A percentile compares a stretch with the other conserved stretches of the same genome.
These are phyloP conservation scores for Stereocaulon alpinum DNA, from an alignment of 495 filamentous ascomycete genomes.

Conservation along the genomic window DNA sequence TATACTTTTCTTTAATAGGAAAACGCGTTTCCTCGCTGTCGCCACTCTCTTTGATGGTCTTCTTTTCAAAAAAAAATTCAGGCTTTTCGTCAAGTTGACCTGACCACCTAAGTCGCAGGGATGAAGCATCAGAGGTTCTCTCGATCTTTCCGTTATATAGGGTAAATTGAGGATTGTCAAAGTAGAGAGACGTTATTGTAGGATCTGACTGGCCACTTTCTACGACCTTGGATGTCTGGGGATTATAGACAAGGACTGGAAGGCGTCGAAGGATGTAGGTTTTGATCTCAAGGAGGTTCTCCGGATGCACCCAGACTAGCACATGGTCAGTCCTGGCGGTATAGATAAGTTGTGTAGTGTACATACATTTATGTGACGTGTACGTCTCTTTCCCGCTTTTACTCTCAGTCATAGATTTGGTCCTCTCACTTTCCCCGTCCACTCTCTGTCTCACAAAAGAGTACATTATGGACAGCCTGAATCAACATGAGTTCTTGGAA, in stretches of 20 bases:
- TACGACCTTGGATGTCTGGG: slow-evolving; percentile 66
- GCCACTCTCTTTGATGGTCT: slow-evolving; percentile 66
- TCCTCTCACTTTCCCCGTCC: slow-evolving; percentile 41
- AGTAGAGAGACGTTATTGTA: slow-evolving; percentile 89
- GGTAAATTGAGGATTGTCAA: slow-evolving; percentile 75
- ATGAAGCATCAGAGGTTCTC: slow-evolving; percentile 64
- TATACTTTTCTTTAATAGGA: slow-evolving; percentile 84
- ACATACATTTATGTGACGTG: slow-evolving; percentile 76
- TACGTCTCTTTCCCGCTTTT: slow-evolving; percentile 54
- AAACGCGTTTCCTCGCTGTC: slow-evolving; percentile 67
- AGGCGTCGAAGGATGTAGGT: slow-evolving; percentile 84
- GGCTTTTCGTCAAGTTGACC: slow-evolving; percentile 70
- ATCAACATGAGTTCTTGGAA: background rate
- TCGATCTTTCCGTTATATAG: slow-evolving; percentile 80
- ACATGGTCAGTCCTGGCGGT: slow-evolving; percentile 33
- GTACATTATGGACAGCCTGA: slow-evolving; percentile 80
- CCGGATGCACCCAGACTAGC: slow-evolving; percentile 83
- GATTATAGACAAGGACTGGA: slow-evolving; percentile 86
- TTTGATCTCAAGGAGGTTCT: slow-evolving; percentile 93
- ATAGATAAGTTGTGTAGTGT: slow-evolving; percentile 49
- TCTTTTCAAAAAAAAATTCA: slow-evolving; percentile 78
- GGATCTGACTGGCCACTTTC: slow-evolving; percentile 71
- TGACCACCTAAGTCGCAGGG: slow-evolving; percentile 83
- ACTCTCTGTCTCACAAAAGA: slow-evolving; percentile 80
- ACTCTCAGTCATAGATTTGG: slow-evolving; percentile 31